phyloP scores from a whole-genome alignment of 345 rosid genomes.

The Diplotaxis tenuifolia region DNA sequence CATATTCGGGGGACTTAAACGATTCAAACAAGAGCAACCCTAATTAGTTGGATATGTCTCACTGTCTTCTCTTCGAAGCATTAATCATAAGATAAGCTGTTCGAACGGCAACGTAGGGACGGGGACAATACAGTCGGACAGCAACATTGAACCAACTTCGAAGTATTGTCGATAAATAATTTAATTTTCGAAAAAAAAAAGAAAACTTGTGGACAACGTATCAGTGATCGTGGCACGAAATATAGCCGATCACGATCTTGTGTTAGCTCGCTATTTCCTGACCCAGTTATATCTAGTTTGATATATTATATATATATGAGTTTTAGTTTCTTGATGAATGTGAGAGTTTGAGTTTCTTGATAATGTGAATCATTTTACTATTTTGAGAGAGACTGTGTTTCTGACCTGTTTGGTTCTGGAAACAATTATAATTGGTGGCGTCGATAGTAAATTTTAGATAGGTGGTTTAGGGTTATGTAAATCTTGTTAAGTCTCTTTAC shows the following conservation, averaged over 20 bases:
- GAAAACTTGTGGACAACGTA: conserved; percentile 31
- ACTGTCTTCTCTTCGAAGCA: conserved; percentile 33
- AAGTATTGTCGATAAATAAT: conserved; percentile 30
- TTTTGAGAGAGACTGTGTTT: conserved; percentile 9
- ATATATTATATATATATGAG: conserved; percentile 23
- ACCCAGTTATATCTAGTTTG: conserved; percentile 13
- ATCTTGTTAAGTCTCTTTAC: conserved; percentile 22
- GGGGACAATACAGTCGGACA: conserved; percentile 32
- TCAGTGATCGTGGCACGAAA: conserved; percentile 34
- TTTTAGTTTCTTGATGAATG: conserved; percentile 13
- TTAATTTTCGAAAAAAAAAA: not conserved
- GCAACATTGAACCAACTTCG: conserved; percentile 39
- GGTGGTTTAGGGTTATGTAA: not conserved
- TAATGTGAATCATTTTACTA: conserved; percentile 1
- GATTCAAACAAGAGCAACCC: conserved; percentile 21
- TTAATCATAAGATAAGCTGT: conserved; percentile 31
- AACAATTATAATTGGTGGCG: conserved; percentile 1
- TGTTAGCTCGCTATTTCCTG: conserved; percentile 5
- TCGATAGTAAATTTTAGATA: not conserved
- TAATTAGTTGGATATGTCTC: conserved; percentile 38
- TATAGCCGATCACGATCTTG: conserved; percentile 29
- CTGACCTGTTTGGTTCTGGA: conserved; percentile 9
- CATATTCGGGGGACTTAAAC: conserved; percentile 20
- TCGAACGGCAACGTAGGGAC: conserved; percentile 37
- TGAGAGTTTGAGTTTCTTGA: conserved; percentile 9